Conservation (phyloP, 2,329 filamentous ascomycete species). For the Emergomyces pasteurianus region DNA sequence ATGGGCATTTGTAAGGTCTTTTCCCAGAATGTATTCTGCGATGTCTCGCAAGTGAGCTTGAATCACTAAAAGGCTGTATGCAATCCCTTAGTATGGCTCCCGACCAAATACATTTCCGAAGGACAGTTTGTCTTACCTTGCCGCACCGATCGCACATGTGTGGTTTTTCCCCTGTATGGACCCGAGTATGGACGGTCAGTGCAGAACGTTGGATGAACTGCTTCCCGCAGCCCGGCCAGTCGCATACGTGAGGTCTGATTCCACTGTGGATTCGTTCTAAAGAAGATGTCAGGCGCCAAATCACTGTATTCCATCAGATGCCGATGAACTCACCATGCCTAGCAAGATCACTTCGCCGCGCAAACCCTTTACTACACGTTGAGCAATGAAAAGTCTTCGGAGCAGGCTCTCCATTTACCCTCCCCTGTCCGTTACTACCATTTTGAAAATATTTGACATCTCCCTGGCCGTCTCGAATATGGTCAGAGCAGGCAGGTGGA, state of each 20-base stretch:
- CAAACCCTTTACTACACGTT: slow-evolving; percentile 84
- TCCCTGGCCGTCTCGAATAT: slow-evolving; percentile 37
- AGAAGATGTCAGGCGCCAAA: slow-evolving; percentile 4
- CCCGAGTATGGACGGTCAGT: slow-evolving; percentile 85
- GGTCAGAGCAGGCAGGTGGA: slow-evolving; percentile 44
- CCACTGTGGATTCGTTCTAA: slow-evolving; percentile 92
- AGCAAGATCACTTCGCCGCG: slow-evolving; percentile 82
- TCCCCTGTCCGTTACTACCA: slow-evolving; percentile 29
- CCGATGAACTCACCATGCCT: slow-evolving; percentile 63
- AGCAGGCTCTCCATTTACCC: slow-evolving; percentile 35
- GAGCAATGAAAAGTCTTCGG: slow-evolving; percentile 78
- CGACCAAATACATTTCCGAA: not conserved
- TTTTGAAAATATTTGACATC: slow-evolving; percentile 29
- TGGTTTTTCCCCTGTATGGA: slow-evolving; percentile 96
- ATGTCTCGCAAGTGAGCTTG: slow-evolving; percentile 84
- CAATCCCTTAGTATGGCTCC: not conserved
- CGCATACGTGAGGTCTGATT: slow-evolving; percentile 81
- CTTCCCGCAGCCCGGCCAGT: slow-evolving; percentile 79
- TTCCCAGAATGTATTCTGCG: slow-evolving; percentile 92
- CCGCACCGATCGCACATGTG: slow-evolving; percentile 95
- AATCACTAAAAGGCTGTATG: slow-evolving; percentile 81
- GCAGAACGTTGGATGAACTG: slow-evolving; percentile 96
- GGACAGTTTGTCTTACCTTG: slow-evolving; percentile 52
- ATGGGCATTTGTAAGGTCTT: slow-evolving; percentile 93
- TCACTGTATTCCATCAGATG: not conserved